These are phyloP conservation scores for Aspergillus ostianus DNA, from an alignment of 495 filamentous ascomycete genomes.

Conservation along the genomic window DNA sequence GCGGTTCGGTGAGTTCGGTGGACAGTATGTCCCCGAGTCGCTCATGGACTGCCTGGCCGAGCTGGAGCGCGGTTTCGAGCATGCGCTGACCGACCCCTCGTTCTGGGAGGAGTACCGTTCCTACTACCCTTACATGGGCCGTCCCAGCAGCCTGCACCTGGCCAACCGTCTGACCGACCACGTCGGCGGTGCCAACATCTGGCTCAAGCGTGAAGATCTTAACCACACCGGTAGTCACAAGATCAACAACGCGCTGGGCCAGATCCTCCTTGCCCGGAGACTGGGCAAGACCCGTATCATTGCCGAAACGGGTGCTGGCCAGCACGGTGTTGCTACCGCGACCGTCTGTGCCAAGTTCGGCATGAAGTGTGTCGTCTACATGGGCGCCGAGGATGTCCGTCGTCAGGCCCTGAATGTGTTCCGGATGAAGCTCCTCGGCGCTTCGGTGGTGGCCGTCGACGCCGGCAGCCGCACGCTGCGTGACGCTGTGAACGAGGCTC, in stretches of 20 bases:
- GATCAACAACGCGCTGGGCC: conserved; percentile 95
- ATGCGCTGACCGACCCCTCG: conserved; percentile 75
- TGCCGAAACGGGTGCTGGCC: conserved; percentile 93
- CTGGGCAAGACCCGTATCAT: conserved; percentile 93
- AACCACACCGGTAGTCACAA: conserved; percentile 89
- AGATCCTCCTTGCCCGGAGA: conserved; percentile 75
- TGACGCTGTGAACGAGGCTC: conserved; percentile 94
- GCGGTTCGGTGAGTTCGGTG: conserved; percentile 94
- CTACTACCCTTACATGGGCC: conserved; percentile 97
- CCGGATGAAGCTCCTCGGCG: conserved; percentile 93
- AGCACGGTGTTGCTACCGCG: conserved; percentile 93
- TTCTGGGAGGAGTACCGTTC: conserved; percentile 98
- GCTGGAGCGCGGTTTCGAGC: conserved; percentile 87
- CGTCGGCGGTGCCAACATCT: conserved; percentile 89
- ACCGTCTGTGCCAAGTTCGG: conserved; percentile 97
- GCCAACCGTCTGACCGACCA: conserved; percentile 85
- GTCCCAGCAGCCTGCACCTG: conserved; percentile 85
- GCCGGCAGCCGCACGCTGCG: conserved; percentile 81
- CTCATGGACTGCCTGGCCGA: conserved; percentile 95
- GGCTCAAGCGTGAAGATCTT: conserved; percentile 91
- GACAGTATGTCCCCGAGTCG: conserved; percentile 98
- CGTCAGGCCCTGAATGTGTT: conserved; percentile 95
- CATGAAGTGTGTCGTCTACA: conserved; percentile 93
- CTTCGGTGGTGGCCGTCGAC: conserved; percentile 81
- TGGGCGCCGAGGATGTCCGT: conserved; percentile 93